phyloP scores from a whole-genome alignment of 495 filamentous ascomycete genomes.

The Tricharina praecox region DNA sequence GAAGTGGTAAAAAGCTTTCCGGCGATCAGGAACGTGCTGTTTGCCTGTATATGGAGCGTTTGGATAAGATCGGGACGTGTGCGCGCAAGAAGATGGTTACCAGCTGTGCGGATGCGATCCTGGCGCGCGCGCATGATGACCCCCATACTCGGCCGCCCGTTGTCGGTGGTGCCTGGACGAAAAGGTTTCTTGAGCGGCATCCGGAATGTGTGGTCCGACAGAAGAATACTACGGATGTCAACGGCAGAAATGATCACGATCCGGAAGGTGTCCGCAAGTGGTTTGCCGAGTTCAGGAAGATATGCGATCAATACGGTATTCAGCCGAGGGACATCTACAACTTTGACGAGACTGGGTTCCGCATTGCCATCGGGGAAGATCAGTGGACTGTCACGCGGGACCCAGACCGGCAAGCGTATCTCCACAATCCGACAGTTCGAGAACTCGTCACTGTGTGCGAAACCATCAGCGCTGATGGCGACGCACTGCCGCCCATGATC shows the following conservation, averaged over 20 bases:
- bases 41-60: constrained; percentile 5
- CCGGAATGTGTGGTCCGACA: constrained; percentile 9
- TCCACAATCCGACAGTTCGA: not conserved
- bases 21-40: constrained; percentile 8
- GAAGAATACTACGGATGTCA: not conserved
- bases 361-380: constrained; percentile 13
- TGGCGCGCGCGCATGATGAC: not conserved
- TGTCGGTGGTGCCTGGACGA: constrained; percentile 4
- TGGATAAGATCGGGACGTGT: constrained; percentile 8
- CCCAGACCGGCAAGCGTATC: not conserved
- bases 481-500: constrained; percentile 2
- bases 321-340: constrained; percentile 14
- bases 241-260: constrained; percentile 3
- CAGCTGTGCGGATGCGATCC: constrained; percentile 9
- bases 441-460: constrained; percentile 5
- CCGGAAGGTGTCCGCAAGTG: constrained; percentile 10
- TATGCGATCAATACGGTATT: constrained; percentile 9
- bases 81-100: constrained; percentile 6
- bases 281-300: constrained; percentile 10
- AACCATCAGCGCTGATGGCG: constrained; percentile 7
- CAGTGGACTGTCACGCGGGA: constrained; percentile 3
- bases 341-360: constrained; percentile 23
- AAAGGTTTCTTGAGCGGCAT: constrained; percentile 15
- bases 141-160: not conserved
- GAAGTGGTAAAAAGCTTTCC: not conserved